These are phyloP conservation scores for Vitis riparia DNA, from an alignment of 164 flowering plant species.

Conservation along the genomic window DNA sequence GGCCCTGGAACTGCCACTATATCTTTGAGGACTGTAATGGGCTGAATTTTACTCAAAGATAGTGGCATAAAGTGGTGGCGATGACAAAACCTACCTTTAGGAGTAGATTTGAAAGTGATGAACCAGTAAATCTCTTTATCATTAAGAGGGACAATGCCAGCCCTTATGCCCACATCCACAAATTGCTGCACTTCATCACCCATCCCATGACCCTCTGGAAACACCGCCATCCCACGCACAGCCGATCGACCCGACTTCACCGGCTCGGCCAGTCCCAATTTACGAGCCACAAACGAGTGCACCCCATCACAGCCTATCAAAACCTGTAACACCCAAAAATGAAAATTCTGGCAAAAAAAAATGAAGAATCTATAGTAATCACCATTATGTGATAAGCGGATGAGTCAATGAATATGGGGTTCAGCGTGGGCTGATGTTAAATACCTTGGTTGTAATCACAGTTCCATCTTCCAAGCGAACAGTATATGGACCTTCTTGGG, in stretches of 20 bases:
- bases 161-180: constrained; percentile 23
- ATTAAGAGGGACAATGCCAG: constrained; percentile 37
- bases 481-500: constrained; percentile 12
- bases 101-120: constrained; percentile 12
- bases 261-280: constrained; percentile 43
- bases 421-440: not conserved
- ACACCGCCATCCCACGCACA: constrained; percentile 44
- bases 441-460: constrained; percentile 37
- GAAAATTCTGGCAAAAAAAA: not conserved
- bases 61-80: not conserved
- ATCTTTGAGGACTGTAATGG: too few species aligned
- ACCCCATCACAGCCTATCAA: constrained; percentile 66
- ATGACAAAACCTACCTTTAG: constrained; percentile 5
- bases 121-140: constrained; percentile 47
- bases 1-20: too few species aligned
- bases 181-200: constrained; percentile 31
- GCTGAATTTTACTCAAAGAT: too few species aligned
- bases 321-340: constrained; percentile 15
- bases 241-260: constrained; percentile 44
- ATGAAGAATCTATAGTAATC: not conserved
- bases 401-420: too few species aligned
- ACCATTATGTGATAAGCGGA: too few species aligned
- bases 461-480: constrained; percentile 34
- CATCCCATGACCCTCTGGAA: constrained; percentile 50
- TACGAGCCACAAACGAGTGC: constrained; percentile 48